A percentile compares a stretch with the other conserved stretches of the same genome.
Conservation (phyloP, 2,329 filamentous ascomycete genomes). For the Cytospora paraplurivora region DNA sequence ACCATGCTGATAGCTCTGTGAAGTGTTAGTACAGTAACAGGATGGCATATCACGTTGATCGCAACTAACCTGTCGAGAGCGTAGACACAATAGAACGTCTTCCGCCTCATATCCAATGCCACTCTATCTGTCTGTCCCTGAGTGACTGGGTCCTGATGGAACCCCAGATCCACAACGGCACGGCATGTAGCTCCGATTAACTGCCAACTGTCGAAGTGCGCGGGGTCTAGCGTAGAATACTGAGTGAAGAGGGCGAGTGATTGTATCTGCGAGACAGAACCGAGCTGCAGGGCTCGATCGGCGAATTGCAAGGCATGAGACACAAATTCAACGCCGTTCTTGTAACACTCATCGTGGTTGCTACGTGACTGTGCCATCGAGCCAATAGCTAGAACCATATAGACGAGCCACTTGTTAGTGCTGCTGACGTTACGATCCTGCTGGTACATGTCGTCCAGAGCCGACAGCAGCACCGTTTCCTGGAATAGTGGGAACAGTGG, state of each 20-base stretch:
- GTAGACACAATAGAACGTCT: slow-evolving; percentile 90
- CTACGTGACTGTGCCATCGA: slow-evolving; percentile 72
- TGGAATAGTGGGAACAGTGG: slow-evolving; percentile 80
- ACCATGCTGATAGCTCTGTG: slow-evolving; percentile 82
- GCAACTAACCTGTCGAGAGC: slow-evolving; percentile 74
- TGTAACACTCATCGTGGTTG: slow-evolving; percentile 65
- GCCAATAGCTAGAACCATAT: slow-evolving; percentile 85
- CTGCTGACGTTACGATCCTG: slow-evolving; percentile 64
- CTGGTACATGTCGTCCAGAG: slow-evolving; percentile 81
- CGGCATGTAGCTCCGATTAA: slow-evolving; percentile 87
- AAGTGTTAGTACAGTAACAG: slow-evolving; percentile 29
- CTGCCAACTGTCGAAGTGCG: slow-evolving; percentile 93
- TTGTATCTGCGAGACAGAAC: slow-evolving; percentile 83
- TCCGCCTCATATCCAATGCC: slow-evolving; percentile 74
- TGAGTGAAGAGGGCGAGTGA: slow-evolving; percentile 83
- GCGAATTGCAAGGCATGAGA: slow-evolving; percentile 72
- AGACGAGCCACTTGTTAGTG: slow-evolving; percentile 82
- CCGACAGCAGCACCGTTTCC: slow-evolving; percentile 75
- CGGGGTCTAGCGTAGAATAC: slow-evolving; percentile 87
- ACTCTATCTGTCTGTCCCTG: slow-evolving; percentile 68
- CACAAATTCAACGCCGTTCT: slow-evolving; percentile 57
- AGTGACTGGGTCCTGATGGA: slow-evolving; percentile 85
- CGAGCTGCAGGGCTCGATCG: slow-evolving; percentile 81
- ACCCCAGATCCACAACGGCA: slow-evolving; percentile 83
- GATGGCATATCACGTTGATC: neutral